Base-by-base conservation (phyloP, 2,329 filamentous ascomycete species). In the Cytospora paraplurivora region DNA sequence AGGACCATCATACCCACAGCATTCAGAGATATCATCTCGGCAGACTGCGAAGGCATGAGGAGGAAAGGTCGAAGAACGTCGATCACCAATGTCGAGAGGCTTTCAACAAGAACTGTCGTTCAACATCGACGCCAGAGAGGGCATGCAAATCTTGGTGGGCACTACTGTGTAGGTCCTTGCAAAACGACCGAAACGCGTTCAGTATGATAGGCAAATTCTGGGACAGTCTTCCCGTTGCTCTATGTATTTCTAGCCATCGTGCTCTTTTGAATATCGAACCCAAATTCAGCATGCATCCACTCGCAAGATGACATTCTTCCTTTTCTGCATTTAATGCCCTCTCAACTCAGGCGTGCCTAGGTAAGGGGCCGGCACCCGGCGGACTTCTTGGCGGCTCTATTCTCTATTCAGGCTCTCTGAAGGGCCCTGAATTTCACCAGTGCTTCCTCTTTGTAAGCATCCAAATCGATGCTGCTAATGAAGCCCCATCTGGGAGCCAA, bases 401-500 rank as follows among this genome's bases (percentile, higher is more conserved):
- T 27, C 3, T 49, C 44, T 17, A 35, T 49, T 64, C 50, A 59
- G 27, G n/a, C 8, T 11, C 15, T 41, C 21, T 55, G 19, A 33
- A 65, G 54, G 21, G 52, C 59, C n/a, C 51, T 58, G 59, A 65
- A 51, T 11, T 62, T 62, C 3, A 21, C 35, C 57, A 66, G 11
- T 11, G 63, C 63, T 35, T 66, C 61, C 34, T 53, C 32, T 21
- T 66, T 64, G 35, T 66, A 62, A 21, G 38, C 37, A 27, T 38
- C 33, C 19, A 66, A 56, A 33, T 66, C 66, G 15, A 67, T 56
- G 15, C 33, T 21, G 11, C 21, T 35, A 19, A 66, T 62, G 7
- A 66, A 66, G 13, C 56, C 62, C 66, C 66, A 67, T 33, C 66
- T 63, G 3, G 58, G 55, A 7, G 58, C 61, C 52, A 66, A 15